Evolutionary conservation across 2,329 filamentous ascomycete species (phyloP), one percentile per base, ranked within the genome.

Genomic region (Trichoderma koningiopsis): DNA sequence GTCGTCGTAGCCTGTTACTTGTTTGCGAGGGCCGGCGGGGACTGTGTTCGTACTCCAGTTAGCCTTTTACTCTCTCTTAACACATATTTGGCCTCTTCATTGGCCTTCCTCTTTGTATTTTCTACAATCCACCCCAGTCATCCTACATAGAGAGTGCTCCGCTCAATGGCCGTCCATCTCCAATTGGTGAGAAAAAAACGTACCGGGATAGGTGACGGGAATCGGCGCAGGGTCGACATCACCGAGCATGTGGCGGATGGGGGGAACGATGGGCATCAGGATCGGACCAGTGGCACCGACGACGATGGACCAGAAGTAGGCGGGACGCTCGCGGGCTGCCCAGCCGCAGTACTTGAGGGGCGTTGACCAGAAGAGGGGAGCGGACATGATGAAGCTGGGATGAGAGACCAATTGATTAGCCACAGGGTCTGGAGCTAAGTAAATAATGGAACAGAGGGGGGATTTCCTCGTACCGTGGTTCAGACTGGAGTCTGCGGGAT

Each of bases 201-300:
- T 88, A 98, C 95, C 88, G 71, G 96, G 96, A 85, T 98, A 99
- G 79, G 94, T 96, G 80, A 94, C 83, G 37, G 96, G 96, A 73
- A 98, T 89, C 69, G 85, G 87, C 72, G 88, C 83, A 72, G 91
- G 87, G 75, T 89, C 87, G 74, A 89, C 83, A 79, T 97, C 93
- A 75, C 94, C 94, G 69, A 97, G 81, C 72, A 83, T 85, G 72
- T 84, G 82, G 79, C 94, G 85, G 74, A 96, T 84, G 59, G 93
- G 91, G 55, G 94, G 94, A 1, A 93, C 90, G 68, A 87, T 84
- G 70, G 91, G 80, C 72, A 97, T 83, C 69, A 88, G 83, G 69
- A 92, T 80, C 43, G 95, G 96, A 13, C 94, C 94, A 68, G 88
- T 76, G 72, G 81, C 83, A 74, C 92, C 95, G 73, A 98, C 83